These are phyloP conservation scores for Jimgerdemannia flammicorona DNA, from an alignment of 192 early-diverging fungal genomes.

Conservation along the genomic window DNA sequence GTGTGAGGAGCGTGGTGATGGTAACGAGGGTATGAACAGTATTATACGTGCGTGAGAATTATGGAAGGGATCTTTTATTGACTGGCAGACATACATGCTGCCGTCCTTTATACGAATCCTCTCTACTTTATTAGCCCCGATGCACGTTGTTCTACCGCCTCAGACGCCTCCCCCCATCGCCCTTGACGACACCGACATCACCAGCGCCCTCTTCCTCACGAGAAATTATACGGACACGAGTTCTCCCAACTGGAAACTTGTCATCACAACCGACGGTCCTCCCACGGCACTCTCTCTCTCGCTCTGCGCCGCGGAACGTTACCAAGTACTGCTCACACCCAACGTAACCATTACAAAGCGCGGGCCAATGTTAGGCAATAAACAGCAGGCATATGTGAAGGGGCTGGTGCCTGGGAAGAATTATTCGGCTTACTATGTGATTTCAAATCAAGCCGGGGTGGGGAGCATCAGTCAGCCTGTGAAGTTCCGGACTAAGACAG, in stretches of 20 bases:
- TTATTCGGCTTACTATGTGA: conserved; percentile 40
- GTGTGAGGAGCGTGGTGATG: neutral
- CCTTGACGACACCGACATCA: conserved; percentile 31
- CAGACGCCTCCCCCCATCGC: neutral
- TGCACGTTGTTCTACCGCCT: conserved; percentile 8
- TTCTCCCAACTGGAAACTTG: conserved; percentile 14
- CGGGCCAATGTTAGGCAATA: conserved; percentile 25
- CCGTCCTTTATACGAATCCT: neutral
- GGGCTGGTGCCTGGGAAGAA: conserved; percentile 30
- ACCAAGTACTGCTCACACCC: conserved; percentile 9
- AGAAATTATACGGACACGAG: conserved; percentile 10
- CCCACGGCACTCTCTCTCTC: conserved; percentile 36
- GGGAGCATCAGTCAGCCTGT: conserved; percentile 18
- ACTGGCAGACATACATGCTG: no score
- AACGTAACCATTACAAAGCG: conserved; percentile 32
- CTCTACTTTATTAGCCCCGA: conserved; percentile 1
- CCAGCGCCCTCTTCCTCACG: conserved; percentile 27
- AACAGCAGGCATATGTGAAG: conserved; percentile 30
- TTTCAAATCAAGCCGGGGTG: neutral
- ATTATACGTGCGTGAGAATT: no score
- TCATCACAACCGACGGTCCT: conserved; percentile 16
- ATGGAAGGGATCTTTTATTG: no score
- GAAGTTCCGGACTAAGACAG: conserved; percentile 22
- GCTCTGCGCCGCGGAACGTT: conserved; percentile 37
- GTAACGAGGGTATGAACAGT: no score